Evolutionary conservation across 2,329 filamentous ascomycete species (phyloP).

Genomic region (Aspergillus oerlinghausenensis): DNA sequence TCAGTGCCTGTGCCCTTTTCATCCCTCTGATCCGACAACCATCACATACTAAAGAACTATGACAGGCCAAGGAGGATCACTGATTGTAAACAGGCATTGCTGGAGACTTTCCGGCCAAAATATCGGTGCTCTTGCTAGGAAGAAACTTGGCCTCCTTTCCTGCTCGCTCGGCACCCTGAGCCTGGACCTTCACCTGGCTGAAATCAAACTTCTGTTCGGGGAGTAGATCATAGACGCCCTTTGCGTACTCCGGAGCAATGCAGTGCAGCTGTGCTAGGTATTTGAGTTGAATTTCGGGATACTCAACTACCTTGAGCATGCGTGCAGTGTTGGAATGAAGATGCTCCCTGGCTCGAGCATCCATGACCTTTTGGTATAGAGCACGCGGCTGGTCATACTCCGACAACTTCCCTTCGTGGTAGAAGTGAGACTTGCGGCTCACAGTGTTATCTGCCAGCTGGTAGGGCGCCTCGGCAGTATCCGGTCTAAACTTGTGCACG

Average conservation of each 20-base stretch:
- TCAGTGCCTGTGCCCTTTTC: no score
- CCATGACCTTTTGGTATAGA: slow-evolving; percentile 49
- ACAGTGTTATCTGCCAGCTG: slow-evolving; percentile 48
- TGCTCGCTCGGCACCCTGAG: slow-evolving; percentile 40
- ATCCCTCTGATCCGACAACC: no score
- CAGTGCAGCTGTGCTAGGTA: slow-evolving; percentile 52
- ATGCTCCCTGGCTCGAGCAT: slow-evolving; percentile 39
- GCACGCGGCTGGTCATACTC: slow-evolving; percentile 51
- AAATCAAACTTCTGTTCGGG: slow-evolving; percentile 44
- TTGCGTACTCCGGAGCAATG: slow-evolving; percentile 45
- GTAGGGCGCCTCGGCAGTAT: slow-evolving; percentile 49
- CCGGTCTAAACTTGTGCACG: slow-evolving; percentile 48
- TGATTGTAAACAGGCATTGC: slow-evolving; percentile 27
- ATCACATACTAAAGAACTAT: no score
- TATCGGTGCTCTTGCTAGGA: slow-evolving; percentile 1
- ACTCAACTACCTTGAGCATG: slow-evolving; percentile 42
- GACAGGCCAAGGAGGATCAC: no score
- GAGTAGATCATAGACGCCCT: slow-evolving; percentile 45
- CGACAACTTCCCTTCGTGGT: slow-evolving; percentile 50
- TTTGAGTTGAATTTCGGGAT: slow-evolving; percentile 45
- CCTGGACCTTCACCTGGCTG: slow-evolving; percentile 40
- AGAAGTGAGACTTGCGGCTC: slow-evolving; percentile 51
- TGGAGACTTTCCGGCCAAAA: slow-evolving; percentile 4
- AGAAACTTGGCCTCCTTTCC: slow-evolving; percentile 31
- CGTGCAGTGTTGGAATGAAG: slow-evolving; percentile 49